Percentiles rank a stretch among this genome's conserved stretches.
phyloP scores from a whole-genome alignment of 2,329 filamentous ascomycete genomes.

The Hymenoscyphus fraxineus region DNA sequence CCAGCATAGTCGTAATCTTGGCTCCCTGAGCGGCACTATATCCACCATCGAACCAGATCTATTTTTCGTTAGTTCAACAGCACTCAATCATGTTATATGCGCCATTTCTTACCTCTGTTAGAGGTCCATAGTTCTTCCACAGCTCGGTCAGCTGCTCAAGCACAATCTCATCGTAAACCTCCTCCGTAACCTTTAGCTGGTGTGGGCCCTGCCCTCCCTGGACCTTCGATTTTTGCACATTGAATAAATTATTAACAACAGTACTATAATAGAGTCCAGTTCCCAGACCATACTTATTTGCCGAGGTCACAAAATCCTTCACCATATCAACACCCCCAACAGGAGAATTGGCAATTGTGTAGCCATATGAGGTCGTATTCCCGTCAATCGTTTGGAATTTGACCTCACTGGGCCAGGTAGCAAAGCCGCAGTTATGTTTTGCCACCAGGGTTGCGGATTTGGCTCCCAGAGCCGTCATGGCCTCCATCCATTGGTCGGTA shows the following conservation, averaged over 20 bases:
- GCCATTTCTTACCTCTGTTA: slow-evolving; percentile 25
- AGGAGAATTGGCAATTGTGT: background rate
- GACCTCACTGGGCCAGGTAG: slow-evolving; percentile 32
- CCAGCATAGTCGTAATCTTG: slow-evolving; percentile 23
- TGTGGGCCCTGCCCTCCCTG: slow-evolving; percentile 16
- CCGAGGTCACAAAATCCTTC: slow-evolving; percentile 27
- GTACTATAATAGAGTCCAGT: slow-evolving; percentile 35
- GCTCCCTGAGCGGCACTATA: slow-evolving; percentile 25
- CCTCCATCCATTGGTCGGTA: slow-evolving; percentile 33
- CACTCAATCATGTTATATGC: background rate
- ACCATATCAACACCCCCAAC: slow-evolving; percentile 17
- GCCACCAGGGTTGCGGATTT: slow-evolving; percentile 33
- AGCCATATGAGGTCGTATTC: background rate
- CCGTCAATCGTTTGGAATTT: slow-evolving; percentile 21
- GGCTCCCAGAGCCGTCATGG: slow-evolving; percentile 28
- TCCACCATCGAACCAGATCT: slow-evolving; percentile 33
- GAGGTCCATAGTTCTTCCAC: slow-evolving; percentile 26
- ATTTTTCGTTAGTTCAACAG: background rate
- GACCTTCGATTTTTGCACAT: slow-evolving; percentile 27
- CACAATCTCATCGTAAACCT: slow-evolving; percentile 29
- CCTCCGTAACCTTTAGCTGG: slow-evolving; percentile 26
- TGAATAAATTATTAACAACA: slow-evolving; percentile 34
- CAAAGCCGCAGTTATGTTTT: slow-evolving; percentile 35
- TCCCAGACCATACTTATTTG: slow-evolving; percentile 28
- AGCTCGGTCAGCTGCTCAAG: slow-evolving; percentile 27